These are phyloP conservation scores for Umbelopsis sp. DNA, from an alignment of 192 early-diverging fungal species.

Conservation along the genomic window DNA sequence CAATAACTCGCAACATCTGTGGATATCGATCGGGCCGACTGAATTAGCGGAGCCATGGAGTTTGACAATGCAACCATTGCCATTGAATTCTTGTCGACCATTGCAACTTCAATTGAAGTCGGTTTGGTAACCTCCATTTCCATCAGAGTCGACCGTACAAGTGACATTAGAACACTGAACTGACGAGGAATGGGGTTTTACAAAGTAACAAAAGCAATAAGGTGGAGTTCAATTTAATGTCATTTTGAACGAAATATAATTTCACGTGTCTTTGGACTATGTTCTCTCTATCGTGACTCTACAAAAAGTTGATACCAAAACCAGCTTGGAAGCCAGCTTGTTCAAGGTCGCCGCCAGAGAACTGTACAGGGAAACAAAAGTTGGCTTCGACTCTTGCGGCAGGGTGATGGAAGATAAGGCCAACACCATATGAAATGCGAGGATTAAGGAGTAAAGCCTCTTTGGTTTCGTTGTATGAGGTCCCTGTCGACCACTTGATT, in stretches of 20 bases:
- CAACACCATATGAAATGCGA: constrained; percentile 74
- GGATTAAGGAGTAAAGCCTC: constrained; percentile 59
- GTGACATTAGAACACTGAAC: neutral
- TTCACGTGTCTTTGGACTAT: neutral
- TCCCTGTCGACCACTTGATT: constrained; percentile 52
- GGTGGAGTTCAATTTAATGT: neutral
- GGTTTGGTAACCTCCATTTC: neutral
- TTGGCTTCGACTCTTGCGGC: constrained; percentile 86
- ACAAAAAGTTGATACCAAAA: constrained; percentile 81
- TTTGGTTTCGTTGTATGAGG: constrained; percentile 34
- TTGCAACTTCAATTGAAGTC: neutral
- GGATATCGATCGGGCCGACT: constrained; percentile 7
- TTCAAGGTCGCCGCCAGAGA: constrained; percentile 57
- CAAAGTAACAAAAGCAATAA: neutral
- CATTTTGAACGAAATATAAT: neutral
- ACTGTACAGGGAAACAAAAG: constrained; percentile 78
- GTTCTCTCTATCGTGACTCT: constrained; percentile 9
- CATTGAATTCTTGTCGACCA: neutral
- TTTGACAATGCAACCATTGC: neutral
- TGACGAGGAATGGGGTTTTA: neutral
- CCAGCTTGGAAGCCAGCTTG: constrained; percentile 83
- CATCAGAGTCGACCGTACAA: neutral
- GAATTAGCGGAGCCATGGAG: neutral
- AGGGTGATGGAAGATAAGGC: constrained; percentile 81
- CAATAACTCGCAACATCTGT: constrained; percentile 5